phyloP scores from a whole-genome alignment of 2,329 filamentous ascomycete species.

The Magnaporthiopsis incrustans region DNA sequence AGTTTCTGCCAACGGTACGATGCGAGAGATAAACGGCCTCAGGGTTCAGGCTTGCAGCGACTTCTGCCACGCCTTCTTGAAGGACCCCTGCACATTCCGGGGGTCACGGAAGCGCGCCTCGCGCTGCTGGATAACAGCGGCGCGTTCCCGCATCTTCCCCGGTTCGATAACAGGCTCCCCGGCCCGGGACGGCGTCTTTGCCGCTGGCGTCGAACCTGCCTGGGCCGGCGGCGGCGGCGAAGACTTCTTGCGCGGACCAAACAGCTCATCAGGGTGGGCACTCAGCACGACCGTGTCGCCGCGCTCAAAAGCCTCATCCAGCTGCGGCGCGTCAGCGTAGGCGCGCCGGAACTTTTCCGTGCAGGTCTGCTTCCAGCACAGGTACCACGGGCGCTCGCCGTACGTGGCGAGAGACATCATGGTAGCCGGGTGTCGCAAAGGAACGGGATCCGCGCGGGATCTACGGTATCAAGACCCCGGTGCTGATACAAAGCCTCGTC shows the following conservation, averaged over 20 bases:
- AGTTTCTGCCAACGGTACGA: no score
- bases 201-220: no score
- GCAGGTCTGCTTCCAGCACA: neutral
- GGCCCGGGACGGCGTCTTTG: no score
- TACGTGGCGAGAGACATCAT: neutral
- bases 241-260: neutral
- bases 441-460: no score
- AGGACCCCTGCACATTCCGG: neutral
- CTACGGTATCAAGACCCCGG: no score
- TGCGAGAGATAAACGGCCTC: no score
- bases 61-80: neutral
- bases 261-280: neutral
- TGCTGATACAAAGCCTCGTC: no score
- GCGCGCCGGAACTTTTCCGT: neutral
- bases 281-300: neutral
- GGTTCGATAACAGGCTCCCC: no score
- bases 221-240: no score
- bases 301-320: neutral
- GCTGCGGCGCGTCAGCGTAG: neutral
- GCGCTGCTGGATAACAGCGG: neutral
- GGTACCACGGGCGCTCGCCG: neutral
- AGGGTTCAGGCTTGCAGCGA: neutral
- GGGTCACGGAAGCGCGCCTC: neutral
- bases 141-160: neutral
- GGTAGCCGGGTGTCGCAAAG: no score